These are phyloP conservation scores for Calocera cornea DNA, from an alignment of 768 basidiomycete genomes.

Conservation along the genomic window DNA sequence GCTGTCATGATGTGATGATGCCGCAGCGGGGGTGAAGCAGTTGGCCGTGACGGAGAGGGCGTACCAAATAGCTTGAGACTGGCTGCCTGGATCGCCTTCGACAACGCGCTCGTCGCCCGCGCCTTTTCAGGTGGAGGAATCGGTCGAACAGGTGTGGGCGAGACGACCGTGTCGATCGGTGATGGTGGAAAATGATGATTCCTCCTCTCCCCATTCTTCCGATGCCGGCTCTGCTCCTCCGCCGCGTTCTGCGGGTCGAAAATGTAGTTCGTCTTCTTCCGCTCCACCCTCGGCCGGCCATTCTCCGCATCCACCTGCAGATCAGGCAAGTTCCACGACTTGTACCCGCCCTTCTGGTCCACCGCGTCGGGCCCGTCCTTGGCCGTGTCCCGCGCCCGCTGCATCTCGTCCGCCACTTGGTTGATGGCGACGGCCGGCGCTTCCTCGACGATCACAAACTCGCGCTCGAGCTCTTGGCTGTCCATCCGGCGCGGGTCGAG, in stretches of 20 bases:
- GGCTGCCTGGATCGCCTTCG: slow-evolving; percentile 65
- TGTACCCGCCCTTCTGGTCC: neutral
- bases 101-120: slow-evolving; percentile 34
- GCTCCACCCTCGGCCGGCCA: neutral
- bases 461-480: slow-evolving; percentile 5
- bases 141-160: neutral
- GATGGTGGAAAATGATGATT: slow-evolving; percentile 9
- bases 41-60: neutral
- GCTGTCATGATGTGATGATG: slow-evolving; percentile 16
- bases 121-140: neutral
- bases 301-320: neutral
- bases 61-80: slow-evolving; percentile 70
- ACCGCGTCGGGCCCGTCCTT: neutral
- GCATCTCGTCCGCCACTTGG: slow-evolving; percentile 4
- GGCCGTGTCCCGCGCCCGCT: neutral
- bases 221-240: slow-evolving; percentile 7
- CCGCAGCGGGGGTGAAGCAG: neutral
- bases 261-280: slow-evolving; percentile 2
- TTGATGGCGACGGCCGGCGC: neutral
- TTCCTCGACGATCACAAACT: slow-evolving; percentile 3
- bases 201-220: slow-evolving; percentile 6
- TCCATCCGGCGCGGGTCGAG: neutral
- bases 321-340: neutral
- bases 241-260: slow-evolving; percentile 5
- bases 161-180: slow-evolving; percentile 2